These are phyloP conservation scores for Oemleria cerasiformis DNA, from an alignment of 306 rosid species.

Conservation along the genomic window DNA sequence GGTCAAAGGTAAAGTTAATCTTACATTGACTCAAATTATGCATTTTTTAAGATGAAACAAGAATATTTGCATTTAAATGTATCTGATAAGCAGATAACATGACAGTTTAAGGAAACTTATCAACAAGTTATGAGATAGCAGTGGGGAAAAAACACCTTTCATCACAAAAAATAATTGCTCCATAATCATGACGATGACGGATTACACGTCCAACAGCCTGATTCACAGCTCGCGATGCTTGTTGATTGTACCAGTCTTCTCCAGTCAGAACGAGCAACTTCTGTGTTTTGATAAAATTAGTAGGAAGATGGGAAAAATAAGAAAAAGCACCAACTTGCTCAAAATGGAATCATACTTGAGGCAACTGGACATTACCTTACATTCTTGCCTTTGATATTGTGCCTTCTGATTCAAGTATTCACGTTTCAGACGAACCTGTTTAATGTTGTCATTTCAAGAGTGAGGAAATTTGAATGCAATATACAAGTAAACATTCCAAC, in stretches of 20 bases:
- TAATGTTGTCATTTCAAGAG: constrained; percentile 25
- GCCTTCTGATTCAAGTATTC: constrained; percentile 73
- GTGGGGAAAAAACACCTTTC: constrained; percentile 59
- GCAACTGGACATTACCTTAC: constrained; percentile 46
- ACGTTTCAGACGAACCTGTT: constrained; percentile 91
- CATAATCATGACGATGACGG: constrained; percentile 95
- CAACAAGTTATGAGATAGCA: background rate
- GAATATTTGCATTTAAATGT: background rate
- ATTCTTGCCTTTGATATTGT: constrained; percentile 35
- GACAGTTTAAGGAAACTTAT: background rate
- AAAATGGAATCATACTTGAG: constrained; percentile 16
- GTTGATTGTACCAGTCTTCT: constrained; percentile 95
- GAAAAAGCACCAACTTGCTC: background rate
- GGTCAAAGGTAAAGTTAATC: background rate
- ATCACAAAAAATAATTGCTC: constrained; percentile 88
- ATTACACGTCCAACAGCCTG: constrained; percentile 98
- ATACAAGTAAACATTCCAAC: constrained; percentile 9
- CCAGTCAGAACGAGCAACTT: constrained; percentile 58
- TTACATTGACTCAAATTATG: background rate
- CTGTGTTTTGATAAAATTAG: constrained; percentile 12
- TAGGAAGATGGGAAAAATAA: constrained; percentile 1
- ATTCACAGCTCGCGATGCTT: constrained; percentile 93
- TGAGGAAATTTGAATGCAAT: constrained; percentile 16
- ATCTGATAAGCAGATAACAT: background rate
- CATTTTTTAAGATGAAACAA: background rate